Percentiles rank a stretch among this genome's conserved stretches.
Conservation (phyloP, 2,329 filamentous ascomycete species). For the Colletotrichum sp. region DNA sequence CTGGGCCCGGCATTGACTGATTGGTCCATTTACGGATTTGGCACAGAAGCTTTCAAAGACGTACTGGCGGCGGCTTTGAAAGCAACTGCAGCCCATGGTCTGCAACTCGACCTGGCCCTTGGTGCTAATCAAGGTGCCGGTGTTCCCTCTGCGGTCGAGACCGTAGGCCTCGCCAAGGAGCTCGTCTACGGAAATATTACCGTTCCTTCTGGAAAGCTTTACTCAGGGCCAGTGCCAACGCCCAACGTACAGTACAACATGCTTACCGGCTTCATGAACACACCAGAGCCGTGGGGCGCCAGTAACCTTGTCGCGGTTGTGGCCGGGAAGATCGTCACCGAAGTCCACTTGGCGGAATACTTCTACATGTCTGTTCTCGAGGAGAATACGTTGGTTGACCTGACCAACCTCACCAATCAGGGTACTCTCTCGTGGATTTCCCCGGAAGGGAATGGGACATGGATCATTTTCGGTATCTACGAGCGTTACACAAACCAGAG, state of each 20-base stretch:
- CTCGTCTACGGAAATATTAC: background rate
- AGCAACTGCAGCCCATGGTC: background rate
- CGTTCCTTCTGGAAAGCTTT: background rate
- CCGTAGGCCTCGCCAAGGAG: background rate
- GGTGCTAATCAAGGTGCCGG: background rate
- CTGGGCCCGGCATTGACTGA: background rate
- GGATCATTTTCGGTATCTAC: background rate
- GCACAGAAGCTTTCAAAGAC: background rate
- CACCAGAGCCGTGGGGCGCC: background rate
- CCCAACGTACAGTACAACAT: background rate
- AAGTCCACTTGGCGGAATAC: background rate
- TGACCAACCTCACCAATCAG: background rate
- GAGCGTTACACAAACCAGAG: background rate
- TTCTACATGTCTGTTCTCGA: background rate
- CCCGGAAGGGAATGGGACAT: background rate
- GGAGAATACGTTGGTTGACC: background rate
- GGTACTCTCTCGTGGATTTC: fast-evolving
- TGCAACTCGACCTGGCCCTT: background rate
- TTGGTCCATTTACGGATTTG: background rate
- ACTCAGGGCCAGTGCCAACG: background rate
- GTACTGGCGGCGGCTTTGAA: background rate
- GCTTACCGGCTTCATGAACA: background rate
- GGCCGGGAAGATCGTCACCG: background rate
- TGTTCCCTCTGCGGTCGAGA: background rate
- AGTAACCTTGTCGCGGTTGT: background rate